Percentiles rank a stretch among this genome's conserved stretches.
Conservation (phyloP, 345 rosid species). For the Eucalyptus polybractea region DNA sequence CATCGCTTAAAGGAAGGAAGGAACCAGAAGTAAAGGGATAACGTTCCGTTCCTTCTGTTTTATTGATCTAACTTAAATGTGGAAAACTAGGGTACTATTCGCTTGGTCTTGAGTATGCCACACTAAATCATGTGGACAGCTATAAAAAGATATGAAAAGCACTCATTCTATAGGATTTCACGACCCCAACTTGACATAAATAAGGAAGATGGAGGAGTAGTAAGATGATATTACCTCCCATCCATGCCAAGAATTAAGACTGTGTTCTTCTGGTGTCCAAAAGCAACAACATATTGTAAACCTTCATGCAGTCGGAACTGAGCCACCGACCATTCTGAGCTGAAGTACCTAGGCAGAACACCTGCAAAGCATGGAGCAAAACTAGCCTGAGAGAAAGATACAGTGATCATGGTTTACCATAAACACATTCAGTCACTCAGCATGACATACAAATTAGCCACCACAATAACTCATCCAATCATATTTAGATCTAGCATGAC, state of each 20-base stretch:
- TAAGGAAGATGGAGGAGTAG: background rate
- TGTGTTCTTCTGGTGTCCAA: slow-evolving; percentile 39
- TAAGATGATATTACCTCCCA: background rate
- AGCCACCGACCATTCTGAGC: slow-evolving; percentile 60
- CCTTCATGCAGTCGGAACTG: slow-evolving; percentile 29
- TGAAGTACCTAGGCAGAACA: slow-evolving; percentile 41
- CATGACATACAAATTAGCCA: background rate
- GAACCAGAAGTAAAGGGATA: background rate
- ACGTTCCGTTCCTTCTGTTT: background rate
- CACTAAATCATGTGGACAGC: background rate
- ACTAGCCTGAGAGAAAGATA: background rate
- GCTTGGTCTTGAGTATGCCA: background rate
- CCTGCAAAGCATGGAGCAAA: slow-evolving; percentile 8
- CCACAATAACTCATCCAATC: background rate
- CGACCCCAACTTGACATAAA: background rate
- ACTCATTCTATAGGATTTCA: background rate
- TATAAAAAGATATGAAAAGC: background rate
- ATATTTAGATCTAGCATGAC: background rate
- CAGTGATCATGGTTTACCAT: background rate
- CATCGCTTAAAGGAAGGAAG: background rate
- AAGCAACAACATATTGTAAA: slow-evolving; percentile 29
- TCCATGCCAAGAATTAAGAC: slow-evolving; percentile 29
- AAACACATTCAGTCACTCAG: background rate
- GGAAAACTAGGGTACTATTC: background rate
- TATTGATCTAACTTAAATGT: background rate